Base-by-base conservation (phyloP, 1,284 basidiomycete species). In the Neonothopanus nambi region DNA sequence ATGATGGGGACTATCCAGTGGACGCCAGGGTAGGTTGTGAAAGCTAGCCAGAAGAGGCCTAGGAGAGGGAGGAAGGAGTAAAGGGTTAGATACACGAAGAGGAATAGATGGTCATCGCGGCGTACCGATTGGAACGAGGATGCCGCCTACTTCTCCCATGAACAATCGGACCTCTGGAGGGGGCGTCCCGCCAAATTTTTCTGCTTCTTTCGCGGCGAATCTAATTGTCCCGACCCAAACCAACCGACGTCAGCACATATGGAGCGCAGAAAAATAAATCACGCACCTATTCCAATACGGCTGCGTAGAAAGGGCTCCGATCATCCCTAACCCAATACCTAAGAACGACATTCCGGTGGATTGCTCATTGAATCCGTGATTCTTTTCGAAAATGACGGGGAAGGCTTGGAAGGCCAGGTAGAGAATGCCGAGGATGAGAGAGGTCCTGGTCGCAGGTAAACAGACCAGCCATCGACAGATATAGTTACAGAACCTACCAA, bases 321-420 rank as follows among this genome's bases (percentile, higher is more conserved):
- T 18, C 76, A 89, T 83, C 0, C 90, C 90, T 0, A 88, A 18
- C 0, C 86, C 89, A 28, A 92, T 83, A 0, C 89, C 89, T 0
- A 90, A 63, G 70, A 91, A 93, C 0, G 79, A 71, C 56, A 91
- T 66, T 0, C 90, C 90, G 4, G 80, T 82, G 35, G 70, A 64
- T 61, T 89, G 80, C 20, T 73, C 66, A 56, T 73, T 78, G 66
- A 91, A 91, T 11, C 79, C 78, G 61, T 89, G 84, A 2, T 73
- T 69, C 3, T 69, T 57, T n/a, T 73, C 68, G 64, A 91, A 91
- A 23, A 91, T 86, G 55, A 88, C 78, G 0, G 85, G 85, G 60
- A 88, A 89, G 0, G 82, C 84, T 58, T 85, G 78, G 67, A 91
- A 91, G 12, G 84, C 79, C 2, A 89, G 76, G 66, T 93, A 93